Evolutionary conservation across 1,284 basidiomycete genomes (phyloP).

Genomic region (Ganoderma resinaceum): DNA sequence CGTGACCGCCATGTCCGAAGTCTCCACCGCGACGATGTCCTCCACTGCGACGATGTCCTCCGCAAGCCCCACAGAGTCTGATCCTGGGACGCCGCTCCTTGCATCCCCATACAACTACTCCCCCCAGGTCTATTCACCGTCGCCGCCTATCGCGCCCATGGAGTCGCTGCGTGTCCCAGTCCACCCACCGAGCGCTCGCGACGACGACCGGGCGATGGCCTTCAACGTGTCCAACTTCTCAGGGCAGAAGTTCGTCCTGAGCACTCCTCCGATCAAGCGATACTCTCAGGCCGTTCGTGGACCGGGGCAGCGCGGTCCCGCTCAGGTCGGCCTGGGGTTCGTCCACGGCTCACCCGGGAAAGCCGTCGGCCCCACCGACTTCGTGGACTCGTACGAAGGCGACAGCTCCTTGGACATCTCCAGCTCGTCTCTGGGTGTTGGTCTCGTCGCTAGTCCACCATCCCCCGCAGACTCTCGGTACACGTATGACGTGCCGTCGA

Average conservation of each 20-base stretch:
- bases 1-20: not conserved
- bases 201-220: not conserved
- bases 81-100: not conserved
- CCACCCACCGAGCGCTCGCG: not conserved
- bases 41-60: too few species aligned
- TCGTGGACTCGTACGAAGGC: not conserved
- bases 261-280: not conserved
- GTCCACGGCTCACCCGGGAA: not conserved
- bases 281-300: not conserved
- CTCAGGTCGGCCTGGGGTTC: not conserved
- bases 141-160: not conserved
- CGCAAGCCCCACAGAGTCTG: not conserved
- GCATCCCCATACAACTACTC: not conserved
- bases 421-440: not conserved
- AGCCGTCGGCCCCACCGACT: not conserved
- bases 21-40: conserved; percentile 2
- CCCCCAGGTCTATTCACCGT: not conserved
- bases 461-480: not conserved
- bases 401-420: not conserved
- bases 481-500: not conserved
- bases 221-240: conserved; percentile 13
- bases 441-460: not conserved
- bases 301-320: not conserved
- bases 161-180: not conserved
- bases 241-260: conserved; percentile 8